These are phyloP conservation scores for Pinus tabuliformis DNA, from an alignment of 75 land plant species.

Conservation along the genomic window DNA sequence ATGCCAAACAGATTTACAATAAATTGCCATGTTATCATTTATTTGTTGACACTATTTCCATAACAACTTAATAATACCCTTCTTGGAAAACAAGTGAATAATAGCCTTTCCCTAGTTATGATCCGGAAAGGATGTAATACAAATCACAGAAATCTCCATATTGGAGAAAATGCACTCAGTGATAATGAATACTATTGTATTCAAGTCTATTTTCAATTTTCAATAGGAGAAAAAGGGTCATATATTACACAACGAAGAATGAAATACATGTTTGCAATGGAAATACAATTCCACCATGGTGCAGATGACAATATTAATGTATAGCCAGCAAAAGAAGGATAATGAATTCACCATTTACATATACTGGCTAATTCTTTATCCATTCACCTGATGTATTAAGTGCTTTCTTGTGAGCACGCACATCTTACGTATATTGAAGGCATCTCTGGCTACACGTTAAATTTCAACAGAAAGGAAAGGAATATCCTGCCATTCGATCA, in stretches of 20 bases:
- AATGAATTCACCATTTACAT: background rate
- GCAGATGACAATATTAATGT: background rate
- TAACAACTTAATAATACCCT: background rate
- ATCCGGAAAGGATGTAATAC: background rate
- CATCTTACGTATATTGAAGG: background rate
- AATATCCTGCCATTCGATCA: background rate
- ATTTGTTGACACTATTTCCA: background rate
- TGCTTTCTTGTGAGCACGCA: background rate
- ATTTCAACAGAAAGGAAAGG: background rate
- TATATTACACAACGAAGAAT: background rate
- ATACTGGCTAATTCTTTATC: background rate
- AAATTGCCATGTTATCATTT: background rate
- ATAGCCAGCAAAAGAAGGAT: background rate
- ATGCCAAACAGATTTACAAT: background rate
- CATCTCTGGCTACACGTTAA: conserved; percentile 1
- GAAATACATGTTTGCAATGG: background rate
- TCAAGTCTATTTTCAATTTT: background rate
- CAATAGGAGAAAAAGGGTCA: background rate
- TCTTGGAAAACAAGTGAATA: too few relatives aligned
- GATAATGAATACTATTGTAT: too few relatives aligned
- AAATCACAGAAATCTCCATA: background rate
- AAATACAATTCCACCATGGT: background rate
- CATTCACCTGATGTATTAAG: background rate
- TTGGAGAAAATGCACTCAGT: background rate
- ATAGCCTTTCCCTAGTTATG: background rate